Base-by-base conservation (phyloP, 1,139 yeast genomes). In the Pichia sp. region DNA sequence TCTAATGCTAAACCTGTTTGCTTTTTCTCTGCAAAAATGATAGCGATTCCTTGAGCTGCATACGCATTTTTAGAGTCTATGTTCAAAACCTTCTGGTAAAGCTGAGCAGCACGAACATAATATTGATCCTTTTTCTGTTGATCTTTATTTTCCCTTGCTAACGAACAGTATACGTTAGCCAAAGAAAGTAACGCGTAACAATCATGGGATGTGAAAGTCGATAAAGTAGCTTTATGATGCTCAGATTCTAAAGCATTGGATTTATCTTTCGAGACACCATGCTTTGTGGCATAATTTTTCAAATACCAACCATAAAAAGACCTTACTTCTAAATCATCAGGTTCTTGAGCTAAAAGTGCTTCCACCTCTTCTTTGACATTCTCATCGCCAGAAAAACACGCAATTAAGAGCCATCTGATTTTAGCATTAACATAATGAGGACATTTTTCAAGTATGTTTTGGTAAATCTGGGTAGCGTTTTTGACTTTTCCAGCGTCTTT, bases 21-120 rank as follows among this genome's bases (percentile, higher is more conserved):
- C 54, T 84, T 84, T 55, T 83, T 83, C 54, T 89, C 97, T 19
- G 95, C 94, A 61, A 86, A 84, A 10, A 89, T 78, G 41, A 91
- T 88, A 1, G 97, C 98, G 49, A 93, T 72, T 40, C 99, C 99
- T 62, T 91, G 98, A 1, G 98, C 98, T 2, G 97, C 99, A 64
- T 82, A 91, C 1, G 91, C 94, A 59, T 91, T 86, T 51, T 74
- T 71, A 5, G 91, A 76, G 63, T 91, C 98, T 28, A 88, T 68
- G 38, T 84, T 80, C 44, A 93, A 67, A 1, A 88, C 96, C 62
- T 91, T 91, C 53, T 88, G 84, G 60, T 80, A 91, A 43, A 89
- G 68, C 61, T 91, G 96, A 19, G 89, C 84, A 14, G 96, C 96
- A 62, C 95, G 77, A 38, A 81, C 69, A 57, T 83, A 89, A 44